Evolutionary conservation across 2,329 filamentous ascomycete species (phyloP), one percentile per base, ranked within the genome.

Genomic region (Catunica adiposa): DNA sequence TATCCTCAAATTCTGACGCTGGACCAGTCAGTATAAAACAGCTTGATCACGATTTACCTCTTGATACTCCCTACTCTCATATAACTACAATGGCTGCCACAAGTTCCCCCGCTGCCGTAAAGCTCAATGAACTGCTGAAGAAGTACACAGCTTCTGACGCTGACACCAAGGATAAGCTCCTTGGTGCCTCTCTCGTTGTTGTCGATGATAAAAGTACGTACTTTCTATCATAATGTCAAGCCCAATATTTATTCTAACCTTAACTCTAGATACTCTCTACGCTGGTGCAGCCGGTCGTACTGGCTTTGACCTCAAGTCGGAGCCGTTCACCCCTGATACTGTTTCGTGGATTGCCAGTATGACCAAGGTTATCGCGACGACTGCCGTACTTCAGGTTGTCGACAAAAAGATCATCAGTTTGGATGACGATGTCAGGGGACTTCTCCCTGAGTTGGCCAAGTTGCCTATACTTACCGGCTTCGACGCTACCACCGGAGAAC

Each of bases 281-380:
- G 62, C 63, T 25, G 67, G 66, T 44, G 62, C 67, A 0, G 65
- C 69, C 1, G 71, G 71, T 3, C 66, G 68, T 5, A 64, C 64
- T 37, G 64, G 61, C 40, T 60, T 69, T n/a, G 59, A 65, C 15
- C 22, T 53, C 1, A 54, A 59, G 22, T 65, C 70, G 1, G 56
- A 61, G 0, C 56, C 60, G 0, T 73, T 70, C 61, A 59, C 59
- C 1, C 51, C 59, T 1, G 59, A 64, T 40, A 64, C 70, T 1
- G 66, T 72, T 47, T 63, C 64, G 20, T 69, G 64, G 62, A 62
- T 67, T 11, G 70, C 70, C 7, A 73, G 70, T n/a, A 57, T 71
- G 61, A 72, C 69, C 57, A 73, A 73, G 61, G 62, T 73, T n/a
- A 60, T 69, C 47, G 70, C 70, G 0, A 61, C 63, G 3, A 66